Percentiles rank a stretch among this genome's conserved stretches.
Evolutionary conservation across 169 alveolate species (phyloP).

Genomic region (Hammondia hammondi): DNA sequence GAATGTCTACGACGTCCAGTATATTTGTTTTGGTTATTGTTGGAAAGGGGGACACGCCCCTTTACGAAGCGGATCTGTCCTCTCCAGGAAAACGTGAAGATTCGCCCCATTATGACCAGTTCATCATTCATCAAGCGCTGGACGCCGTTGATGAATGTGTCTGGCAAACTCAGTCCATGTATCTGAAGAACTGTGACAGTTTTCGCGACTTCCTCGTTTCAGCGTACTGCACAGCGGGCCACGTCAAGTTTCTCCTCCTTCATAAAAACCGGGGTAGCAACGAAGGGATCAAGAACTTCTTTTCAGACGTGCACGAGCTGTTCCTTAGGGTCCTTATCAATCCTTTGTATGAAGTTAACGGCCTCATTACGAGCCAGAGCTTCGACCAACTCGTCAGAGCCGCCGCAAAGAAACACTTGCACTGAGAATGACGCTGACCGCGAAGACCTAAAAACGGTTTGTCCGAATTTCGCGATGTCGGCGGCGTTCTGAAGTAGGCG

Average conservation of each 20-base stretch:
- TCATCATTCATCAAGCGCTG: constrained; percentile 88
- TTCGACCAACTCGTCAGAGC: constrained; percentile 71
- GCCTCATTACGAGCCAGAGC: constrained; percentile 47
- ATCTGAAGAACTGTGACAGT: constrained; percentile 85
- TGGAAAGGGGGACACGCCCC: constrained; percentile 90
- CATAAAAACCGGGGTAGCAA: constrained; percentile 77
- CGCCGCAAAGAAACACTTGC: constrained; percentile 65
- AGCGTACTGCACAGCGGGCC: constrained; percentile 88
- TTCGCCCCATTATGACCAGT: constrained; percentile 88
- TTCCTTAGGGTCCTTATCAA: constrained; percentile 76
- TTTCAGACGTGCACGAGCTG: constrained; percentile 86
- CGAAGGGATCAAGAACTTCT: constrained; percentile 81
- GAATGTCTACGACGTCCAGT: constrained; percentile 28
- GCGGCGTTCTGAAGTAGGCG: neutral
- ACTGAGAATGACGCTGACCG: neutral
- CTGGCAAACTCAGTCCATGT: constrained; percentile 80
- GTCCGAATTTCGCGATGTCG: neutral
- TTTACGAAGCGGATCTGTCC: constrained; percentile 86
- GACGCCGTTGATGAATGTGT: constrained; percentile 88
- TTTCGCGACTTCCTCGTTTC: constrained; percentile 87
- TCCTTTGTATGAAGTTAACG: constrained; percentile 71
- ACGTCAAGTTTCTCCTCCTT: constrained; percentile 82
- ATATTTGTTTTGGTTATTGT: constrained; percentile 86
- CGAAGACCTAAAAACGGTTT: too few species aligned
- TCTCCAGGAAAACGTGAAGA: constrained; percentile 87